Conservation (phyloP, 2,329 filamentous ascomycete species). For the Colletotrichum falcatum region DNA sequence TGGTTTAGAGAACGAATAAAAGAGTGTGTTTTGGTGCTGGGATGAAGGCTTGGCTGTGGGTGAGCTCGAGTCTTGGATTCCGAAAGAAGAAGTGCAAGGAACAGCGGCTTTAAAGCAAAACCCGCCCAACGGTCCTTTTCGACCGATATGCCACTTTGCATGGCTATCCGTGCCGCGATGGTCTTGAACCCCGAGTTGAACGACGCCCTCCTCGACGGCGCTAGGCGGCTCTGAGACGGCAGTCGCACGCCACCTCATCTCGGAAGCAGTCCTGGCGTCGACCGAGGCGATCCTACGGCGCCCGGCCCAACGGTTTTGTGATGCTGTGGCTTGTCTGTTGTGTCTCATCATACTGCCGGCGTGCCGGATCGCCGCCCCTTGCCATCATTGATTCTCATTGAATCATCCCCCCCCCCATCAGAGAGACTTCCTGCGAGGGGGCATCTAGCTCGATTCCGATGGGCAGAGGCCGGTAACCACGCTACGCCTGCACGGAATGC, state of each 20-base stretch:
- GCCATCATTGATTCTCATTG: constrained; percentile 14
- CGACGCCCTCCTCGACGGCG: constrained; percentile 6
- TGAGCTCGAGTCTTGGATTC: not conserved
- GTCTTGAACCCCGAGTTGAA: not conserved
- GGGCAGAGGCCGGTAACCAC: not conserved
- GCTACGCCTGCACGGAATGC: constrained; percentile 21
- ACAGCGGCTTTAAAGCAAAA: fast-evolving
- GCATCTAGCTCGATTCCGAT: not conserved
- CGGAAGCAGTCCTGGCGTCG: constrained; percentile 33
- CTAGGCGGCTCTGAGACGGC: constrained; percentile 29
- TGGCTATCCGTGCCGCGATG: not conserved
- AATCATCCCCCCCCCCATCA: not conserved
- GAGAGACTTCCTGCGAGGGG: not conserved
- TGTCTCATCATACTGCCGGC: constrained; percentile 23
- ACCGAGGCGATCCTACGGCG: constrained; percentile 15
- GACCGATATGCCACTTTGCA: not conserved
- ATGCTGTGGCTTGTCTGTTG: constrained; percentile 31
- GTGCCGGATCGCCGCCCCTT: constrained; percentile 12
- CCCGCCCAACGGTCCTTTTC: not conserved
- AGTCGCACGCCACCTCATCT: constrained; percentile 39
- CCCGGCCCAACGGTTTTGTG: constrained; percentile 22
- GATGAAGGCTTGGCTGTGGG: too few relatives aligned
- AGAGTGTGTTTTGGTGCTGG: constrained; percentile 22
- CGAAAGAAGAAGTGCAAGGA: not conserved
- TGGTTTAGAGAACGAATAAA: not conserved